phyloP scores from a whole-genome alignment of 495 filamentous ascomycete species.

The Poronia punctata region DNA sequence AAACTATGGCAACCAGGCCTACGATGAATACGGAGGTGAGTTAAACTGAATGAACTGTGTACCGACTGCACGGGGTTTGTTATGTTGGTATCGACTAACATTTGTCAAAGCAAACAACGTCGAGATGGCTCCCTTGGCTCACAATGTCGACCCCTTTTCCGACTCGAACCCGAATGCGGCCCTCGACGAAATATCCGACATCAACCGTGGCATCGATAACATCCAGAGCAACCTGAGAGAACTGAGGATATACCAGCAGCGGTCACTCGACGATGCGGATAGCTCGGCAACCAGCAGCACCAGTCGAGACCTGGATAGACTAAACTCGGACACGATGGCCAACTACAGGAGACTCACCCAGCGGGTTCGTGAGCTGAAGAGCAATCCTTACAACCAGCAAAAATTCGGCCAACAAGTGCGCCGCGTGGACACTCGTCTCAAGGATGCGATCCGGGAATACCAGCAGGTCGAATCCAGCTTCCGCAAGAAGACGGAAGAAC shows the following conservation, averaged over 20 bases:
- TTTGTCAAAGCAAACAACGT: constrained; percentile 36
- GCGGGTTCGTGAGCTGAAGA: constrained; percentile 72
- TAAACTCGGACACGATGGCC: constrained; percentile 68
- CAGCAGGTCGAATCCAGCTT: constrained; percentile 69
- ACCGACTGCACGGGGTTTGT: too few relatives aligned
- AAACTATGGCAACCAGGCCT: constrained; percentile 35
- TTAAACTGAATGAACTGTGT: constrained; percentile 37
- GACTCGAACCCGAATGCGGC: constrained; percentile 59
- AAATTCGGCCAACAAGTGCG: constrained; percentile 72
- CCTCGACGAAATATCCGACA: constrained; percentile 73
- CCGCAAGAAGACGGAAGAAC: constrained; percentile 67
- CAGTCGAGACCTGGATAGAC: constrained; percentile 50
- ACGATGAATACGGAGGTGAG: constrained; percentile 44
- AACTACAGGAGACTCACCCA: constrained; percentile 67
- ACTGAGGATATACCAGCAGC: constrained; percentile 51
- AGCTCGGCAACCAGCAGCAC: constrained; percentile 41
- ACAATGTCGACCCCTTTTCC: constrained; percentile 38
- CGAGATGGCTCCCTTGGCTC: constrained; percentile 57
- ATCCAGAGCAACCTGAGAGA: constrained; percentile 59
- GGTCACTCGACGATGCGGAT: constrained; percentile 53
- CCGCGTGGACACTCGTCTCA: constrained; percentile 68
- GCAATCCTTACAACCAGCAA: constrained; percentile 63
- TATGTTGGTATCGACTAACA: constrained; percentile 4
- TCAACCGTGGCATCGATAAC: constrained; percentile 68
- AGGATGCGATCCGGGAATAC: constrained; percentile 71